phyloP scores from a whole-genome alignment of 2,329 filamentous ascomycete genomes.

The Neurospora sp. region DNA sequence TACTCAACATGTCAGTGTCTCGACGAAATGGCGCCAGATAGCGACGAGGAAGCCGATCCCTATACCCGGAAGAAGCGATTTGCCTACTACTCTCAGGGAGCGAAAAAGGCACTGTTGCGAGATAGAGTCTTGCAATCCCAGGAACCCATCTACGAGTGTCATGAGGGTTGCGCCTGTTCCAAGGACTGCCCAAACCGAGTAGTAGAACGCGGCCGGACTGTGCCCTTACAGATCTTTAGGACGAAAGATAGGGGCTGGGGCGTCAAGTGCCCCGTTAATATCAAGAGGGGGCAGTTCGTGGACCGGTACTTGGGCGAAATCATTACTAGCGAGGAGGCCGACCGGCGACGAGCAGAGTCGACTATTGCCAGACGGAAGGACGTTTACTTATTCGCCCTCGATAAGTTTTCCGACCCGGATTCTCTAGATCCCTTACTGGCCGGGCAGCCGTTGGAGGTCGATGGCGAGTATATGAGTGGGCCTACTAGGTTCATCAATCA shows the following conservation, averaged over 20 bases:
- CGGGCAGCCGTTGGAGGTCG: slow-evolving; percentile 48
- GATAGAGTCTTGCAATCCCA: slow-evolving; percentile 42
- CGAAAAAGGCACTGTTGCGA: slow-evolving; percentile 42
- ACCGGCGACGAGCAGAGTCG: slow-evolving; percentile 49
- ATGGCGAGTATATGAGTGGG: slow-evolving; percentile 68
- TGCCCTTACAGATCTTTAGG: slow-evolving; percentile 69
- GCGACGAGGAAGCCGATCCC: slow-evolving; percentile 41
- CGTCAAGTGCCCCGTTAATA: slow-evolving; percentile 52
- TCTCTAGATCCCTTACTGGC: slow-evolving; percentile 47
- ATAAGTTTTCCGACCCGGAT: slow-evolving; percentile 61
- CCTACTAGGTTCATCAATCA: slow-evolving; percentile 79
- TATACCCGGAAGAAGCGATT: slow-evolving; percentile 33
- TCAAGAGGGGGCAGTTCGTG: slow-evolving; percentile 67
- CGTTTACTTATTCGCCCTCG: slow-evolving; percentile 70
- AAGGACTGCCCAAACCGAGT: slow-evolving; percentile 61
- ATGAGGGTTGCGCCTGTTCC: slow-evolving; percentile 58
- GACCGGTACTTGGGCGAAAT: slow-evolving; percentile 70
- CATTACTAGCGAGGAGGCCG: slow-evolving; percentile 55
- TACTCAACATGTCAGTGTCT: slow-evolving; percentile 60
- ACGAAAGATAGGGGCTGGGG: slow-evolving; percentile 69
- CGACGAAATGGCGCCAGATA: slow-evolving; percentile 43
- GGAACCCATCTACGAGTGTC: slow-evolving; percentile 71
- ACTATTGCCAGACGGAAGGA: slow-evolving; percentile 54
- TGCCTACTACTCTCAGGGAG: slow-evolving; percentile 53
- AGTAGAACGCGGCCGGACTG: slow-evolving; percentile 61